Conservation (phyloP, 208 protist genomes). For the Crithidia brevicula region DNA sequence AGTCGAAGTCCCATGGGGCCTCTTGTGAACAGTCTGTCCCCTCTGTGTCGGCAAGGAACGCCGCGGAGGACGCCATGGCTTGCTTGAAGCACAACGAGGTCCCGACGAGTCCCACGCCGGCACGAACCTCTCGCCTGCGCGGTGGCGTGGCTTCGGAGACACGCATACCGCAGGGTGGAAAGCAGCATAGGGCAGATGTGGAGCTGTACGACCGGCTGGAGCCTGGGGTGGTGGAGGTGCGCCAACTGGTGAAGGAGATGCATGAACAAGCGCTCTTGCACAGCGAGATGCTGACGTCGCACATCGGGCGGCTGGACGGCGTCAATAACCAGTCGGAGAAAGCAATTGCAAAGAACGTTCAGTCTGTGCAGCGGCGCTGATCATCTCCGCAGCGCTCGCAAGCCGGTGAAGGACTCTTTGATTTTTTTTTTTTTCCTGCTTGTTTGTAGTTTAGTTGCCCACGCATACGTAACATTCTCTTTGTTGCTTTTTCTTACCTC, state of each 20-base stretch:
- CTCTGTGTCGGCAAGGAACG: no score
- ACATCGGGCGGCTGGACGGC: conserved; percentile 15
- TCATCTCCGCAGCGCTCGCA: neutral
- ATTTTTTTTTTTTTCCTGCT: neutral
- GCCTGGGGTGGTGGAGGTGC: conserved; percentile 10
- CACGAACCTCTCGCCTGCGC: neutral
- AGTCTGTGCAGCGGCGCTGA: neutral
- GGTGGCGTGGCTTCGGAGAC: neutral
- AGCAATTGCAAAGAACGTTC: neutral
- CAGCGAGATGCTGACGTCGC: conserved; percentile 11
- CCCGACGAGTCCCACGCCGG: neutral
- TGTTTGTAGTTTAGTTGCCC: neutral
- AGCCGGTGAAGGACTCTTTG: neutral
- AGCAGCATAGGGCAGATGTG: neutral
- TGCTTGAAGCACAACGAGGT: neutral
- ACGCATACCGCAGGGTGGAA: no score
- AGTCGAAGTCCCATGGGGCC: no score
- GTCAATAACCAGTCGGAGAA: conserved; percentile 9
- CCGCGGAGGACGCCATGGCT: neutral
- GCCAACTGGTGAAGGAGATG: conserved; percentile 17
- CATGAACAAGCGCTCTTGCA: conserved; percentile 16
- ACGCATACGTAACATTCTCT: no score
- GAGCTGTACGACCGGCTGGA: neutral
- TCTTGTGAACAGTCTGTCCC: no score
- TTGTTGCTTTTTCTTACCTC: neutral